Base-by-base conservation (phyloP, 768 basidiomycete genomes). In the Pleurotus cornucopiae region DNA sequence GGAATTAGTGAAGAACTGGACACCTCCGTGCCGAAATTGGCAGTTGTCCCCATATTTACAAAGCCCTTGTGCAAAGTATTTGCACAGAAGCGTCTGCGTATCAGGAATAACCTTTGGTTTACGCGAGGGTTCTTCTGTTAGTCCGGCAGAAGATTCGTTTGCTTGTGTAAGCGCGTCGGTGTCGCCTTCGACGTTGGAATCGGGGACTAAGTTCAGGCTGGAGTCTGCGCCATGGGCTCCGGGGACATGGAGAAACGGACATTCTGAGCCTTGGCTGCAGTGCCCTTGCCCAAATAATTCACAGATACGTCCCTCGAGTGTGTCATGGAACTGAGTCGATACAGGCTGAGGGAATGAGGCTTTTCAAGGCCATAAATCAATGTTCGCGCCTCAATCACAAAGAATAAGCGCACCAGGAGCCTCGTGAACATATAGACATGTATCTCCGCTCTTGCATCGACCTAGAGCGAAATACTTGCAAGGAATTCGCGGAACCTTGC, bases 1-100 rank as follows among this genome's bases (percentile, higher is more conserved):
- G 64, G 67, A 5, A 76, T 74, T 30, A 75, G 73, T 7, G 62
- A n/a, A 72, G 18, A 53, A 9, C 20, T 53, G 51, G 39, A 39
- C 51, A 20, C 51, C 51, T 11, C 51, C 73, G 61, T 76, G 75
- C 12, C 76, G 68, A 59, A 72, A 76, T 21, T 55, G 54, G 57
- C 76, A 77, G 11, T 62, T 57, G n/a, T 64, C 63, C 5, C 69
- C 69, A 16, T 63, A 63, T 5, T 56, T 56, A 58, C 77, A 76
- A 53, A 58, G 55, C 13, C 68, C 71, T 63, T 71, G 71, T 2
- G 75, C 70, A 55, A 71, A 67, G 26, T 67, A 67, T 62, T 72
- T 76, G 67, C 77, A 78, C 49, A 78, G 75, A 2, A 76, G 74
- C 6, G 66, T 70, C 6, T 59, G 44, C 4, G 58, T 40, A 64